Evolutionary conservation across 1,284 basidiomycete species (phyloP).

Genomic region (Puccinia horiana): DNA sequence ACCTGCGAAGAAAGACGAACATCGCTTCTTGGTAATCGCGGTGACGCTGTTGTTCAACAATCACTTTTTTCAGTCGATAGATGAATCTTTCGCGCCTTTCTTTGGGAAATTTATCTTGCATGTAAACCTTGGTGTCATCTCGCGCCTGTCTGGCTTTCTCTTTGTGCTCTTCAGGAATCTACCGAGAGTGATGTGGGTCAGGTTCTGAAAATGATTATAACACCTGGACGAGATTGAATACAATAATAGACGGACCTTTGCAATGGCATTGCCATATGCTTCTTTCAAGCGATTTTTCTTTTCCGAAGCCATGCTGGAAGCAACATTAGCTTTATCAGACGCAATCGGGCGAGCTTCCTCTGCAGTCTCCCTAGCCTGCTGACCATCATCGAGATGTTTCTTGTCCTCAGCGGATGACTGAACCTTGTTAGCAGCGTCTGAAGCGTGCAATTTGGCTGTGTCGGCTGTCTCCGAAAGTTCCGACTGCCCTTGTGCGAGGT

Average conservation of each 20-base stretch:
- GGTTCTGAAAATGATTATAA: neutral
- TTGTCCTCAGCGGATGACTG: constrained; percentile 28
- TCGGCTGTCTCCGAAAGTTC: constrained; percentile 20
- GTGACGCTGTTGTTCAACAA: constrained; percentile 90
- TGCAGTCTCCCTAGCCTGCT: constrained; percentile 42
- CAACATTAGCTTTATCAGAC: constrained; percentile 45
- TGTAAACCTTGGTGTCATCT: constrained; percentile 63
- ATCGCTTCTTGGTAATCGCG: constrained; percentile 73
- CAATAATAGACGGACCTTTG: neutral
- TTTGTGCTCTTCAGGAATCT: constrained; percentile 58
- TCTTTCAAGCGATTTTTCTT: constrained; percentile 45
- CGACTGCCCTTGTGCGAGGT: constrained; percentile 30
- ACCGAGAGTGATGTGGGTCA: constrained; percentile 35
- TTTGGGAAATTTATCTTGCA: constrained; percentile 79
- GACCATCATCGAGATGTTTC: constrained; percentile 51
- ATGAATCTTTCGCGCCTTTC: constrained; percentile 81
- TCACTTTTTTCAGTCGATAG: constrained; percentile 77
- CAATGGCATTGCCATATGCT: constrained; percentile 43
- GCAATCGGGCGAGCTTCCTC: constrained; percentile 21
- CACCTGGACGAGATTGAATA: neutral
- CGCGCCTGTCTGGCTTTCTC: constrained; percentile 54
- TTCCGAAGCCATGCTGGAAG: constrained; percentile 22
- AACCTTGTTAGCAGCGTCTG: constrained; percentile 22
- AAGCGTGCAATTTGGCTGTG: constrained; percentile 20
- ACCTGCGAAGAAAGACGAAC: constrained; percentile 6